Evolutionary conservation across 2,329 filamentous ascomycete genomes (phyloP), one percentile per base, ranked within the genome.

Genomic region (Davidsoniella eucalypti): DNA sequence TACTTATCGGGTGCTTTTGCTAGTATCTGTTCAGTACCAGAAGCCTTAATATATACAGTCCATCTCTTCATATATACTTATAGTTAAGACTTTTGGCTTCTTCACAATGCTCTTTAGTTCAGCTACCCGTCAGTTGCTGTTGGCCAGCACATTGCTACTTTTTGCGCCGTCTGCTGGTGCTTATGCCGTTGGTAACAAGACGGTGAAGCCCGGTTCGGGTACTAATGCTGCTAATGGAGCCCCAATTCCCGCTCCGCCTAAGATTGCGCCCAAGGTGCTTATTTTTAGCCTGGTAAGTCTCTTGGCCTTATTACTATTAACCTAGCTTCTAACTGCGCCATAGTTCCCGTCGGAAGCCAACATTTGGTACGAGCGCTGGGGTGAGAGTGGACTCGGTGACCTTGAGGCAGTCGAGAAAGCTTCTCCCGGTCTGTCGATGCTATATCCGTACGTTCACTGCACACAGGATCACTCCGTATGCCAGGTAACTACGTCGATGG

Each of bases 401-500:
- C 65, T 84, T 16, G 63, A 74, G 0, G 72, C 71, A 1, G 64
- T 69, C 38, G 76, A 77, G 54, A 67, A 82, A 56, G 69, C 74
- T 2, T 61, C 78, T 1, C 72, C 77, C 0, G 80, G 80, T 1
- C 67, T 83, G 9, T 83, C 78, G 0, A 77, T 80, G 58, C 62
- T 81, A 2, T 84, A 73, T 59, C 80, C 80, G 0, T 64, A 73
- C 16, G 71, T 78, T 0, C 75, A 80, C 61, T 88, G 83, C 62
- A 79, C 75, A 0, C 63, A 65, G 9, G 64, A 78, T 56, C 67
- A 72, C 26, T 67, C 70, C 2, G 65, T 87, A 44, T 87, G 84
- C 63, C 82, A 87, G 59, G 57, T 85, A 43, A 76, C 77, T 7
- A 76, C 78, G 1, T 82, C 82, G 51, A 79, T 82, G 61, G 69